Evolutionary conservation across 257 asterid species (phyloP), one percentile per base, ranked within the genome.

Genomic region (Knoxia roxburghii): DNA sequence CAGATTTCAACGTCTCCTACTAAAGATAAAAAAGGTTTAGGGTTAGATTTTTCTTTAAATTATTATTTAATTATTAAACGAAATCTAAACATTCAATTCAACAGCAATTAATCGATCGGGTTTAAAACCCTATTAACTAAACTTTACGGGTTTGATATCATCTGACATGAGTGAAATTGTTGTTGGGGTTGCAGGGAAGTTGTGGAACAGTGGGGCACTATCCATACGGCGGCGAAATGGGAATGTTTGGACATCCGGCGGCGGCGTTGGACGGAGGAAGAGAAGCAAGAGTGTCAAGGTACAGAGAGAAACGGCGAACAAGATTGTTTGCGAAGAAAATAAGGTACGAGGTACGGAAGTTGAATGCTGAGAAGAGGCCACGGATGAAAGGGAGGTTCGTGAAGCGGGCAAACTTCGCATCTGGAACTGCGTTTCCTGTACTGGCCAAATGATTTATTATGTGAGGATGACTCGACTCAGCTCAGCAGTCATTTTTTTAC

Each of bases 321-420:
- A 92, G 98, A 67, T 73, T 89, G 85, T 92, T 89, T 73, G 86
- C 97, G 2, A 92, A 92, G 91, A 92, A 86, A 82, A 89, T 92
- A 33, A 76, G 97, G 77, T 89, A 92, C 76, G 95, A 92, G 83
- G 98, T 92, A 57, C 82, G 98, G 48, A 92, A 92, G 80, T 40
- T 92, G 82, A 92, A 92, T 65, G 98, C 98, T 0, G 97, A 92
- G 74, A 92, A 92, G 79, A 86, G 98, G 86, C 98, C 98, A 11
- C 58, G 97, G 45, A 87, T 92, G 95, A 89, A 92, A 87, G 98
- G 98, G 76, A 89, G 97, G 76, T 92, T 92, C 33, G 95, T 92
- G 3, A 92, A 92, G 81, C 83, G 94, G 62, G 55, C 89, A 18
- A 85, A 79, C 76, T 79, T 86, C 27, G 83, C 76, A 52, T 70